Evolutionary conservation across 768 basidiomycete species (phyloP), one percentile per base, ranked within the genome.

Genomic region (Kwoniella dendrophila): DNA sequence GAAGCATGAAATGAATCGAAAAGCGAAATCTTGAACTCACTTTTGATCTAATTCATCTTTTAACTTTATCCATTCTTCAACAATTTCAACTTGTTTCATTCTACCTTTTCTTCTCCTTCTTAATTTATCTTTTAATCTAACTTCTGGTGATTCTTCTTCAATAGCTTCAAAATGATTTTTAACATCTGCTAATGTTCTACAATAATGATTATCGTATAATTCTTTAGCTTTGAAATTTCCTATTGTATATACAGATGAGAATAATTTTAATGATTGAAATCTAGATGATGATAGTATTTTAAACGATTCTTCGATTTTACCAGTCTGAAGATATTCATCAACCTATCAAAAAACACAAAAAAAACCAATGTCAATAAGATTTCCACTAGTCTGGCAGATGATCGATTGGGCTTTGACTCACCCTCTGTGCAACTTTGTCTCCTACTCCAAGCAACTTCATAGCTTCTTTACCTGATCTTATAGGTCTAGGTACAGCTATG

Each of bases 151-250:
- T 30, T 68, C 72, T n/a, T 68, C 70, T 50, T 71, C 63, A 51
- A 72, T 65, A 16, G 56, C 58, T 36, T 67, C 55, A 47, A 74
- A 77, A 54, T 74, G 80, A 62, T 87, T 85, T 47, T 58, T 55
- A 10, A 94, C 82, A 72, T 80, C 70, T 32, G 67, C 77, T 12
- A 91, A 73, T 0, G 85, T 87, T 33, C 89, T 85, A 71, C 76
- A 70, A 47, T 77, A 56, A 64, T 77, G 62, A 30, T 59, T 68
- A 53, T 77, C 78, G 38, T 75, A 70, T 45, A 76, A 68, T 27
- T 65, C 70, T n/a, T 68, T 55, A 14, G 78, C 75, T 11, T 64
- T 79, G 26, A 59, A 44, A 38, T 71, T 72, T 3, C 78, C 78
- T 29, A 79, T 72, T 1, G 77, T 74, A 49, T 75, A 78, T 6